Base-by-base conservation (phyloP, 257 asterid species). In the Ocimum tenuiflorum region DNA sequence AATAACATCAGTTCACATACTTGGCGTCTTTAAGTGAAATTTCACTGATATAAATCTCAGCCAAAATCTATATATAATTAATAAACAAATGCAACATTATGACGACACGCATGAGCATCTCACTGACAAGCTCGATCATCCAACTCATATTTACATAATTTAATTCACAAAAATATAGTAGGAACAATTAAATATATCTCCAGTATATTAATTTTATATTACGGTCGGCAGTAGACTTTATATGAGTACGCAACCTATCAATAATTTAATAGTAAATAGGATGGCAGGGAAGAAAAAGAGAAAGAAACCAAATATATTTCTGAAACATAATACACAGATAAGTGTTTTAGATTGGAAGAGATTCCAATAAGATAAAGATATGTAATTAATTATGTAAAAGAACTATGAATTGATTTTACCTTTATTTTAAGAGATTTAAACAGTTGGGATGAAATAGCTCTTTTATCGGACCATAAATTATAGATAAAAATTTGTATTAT, bases 21-120 rank as follows among this genome's bases (percentile, higher is more conserved):
- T 51, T 23, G 58, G 22, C 35, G 33, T 51, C 58, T 51, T 51
- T 52, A 52, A 46, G 4, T n/a, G n/a, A n/a, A n/a, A n/a, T n/a
- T 50, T 29, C 56, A 50, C 56, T 50, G 20, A 7, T 8, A 48
- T 48, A 10, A 15, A 52, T 23, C 19, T 55, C 1, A 39, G 3
- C 2, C 1, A 2, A 65, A 22, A 66, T 8, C 12, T 13, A 20
- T 12, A 0, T 13, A 9, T 24, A 24, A 31, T 1, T 31, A 42
- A 39, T 13, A 2, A 17, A 20, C 12, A 18, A 36, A 42, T 9
- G 29, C 33, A 33, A 33, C 4, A 18, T 38, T 23, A 64, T 42
- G 47, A 48, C 36, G 3, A 31, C 53, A 58, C 38, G 73, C 78
- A 42, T 58, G 77, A 50, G 68, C 69, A 73, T 58, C 64, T 66